A percentile compares a stretch with the other conserved stretches of the same genome.
These are phyloP conservation scores for Solanum hybrid DNA, from an alignment of 305 asterid genomes.

Conservation along the genomic window DNA sequence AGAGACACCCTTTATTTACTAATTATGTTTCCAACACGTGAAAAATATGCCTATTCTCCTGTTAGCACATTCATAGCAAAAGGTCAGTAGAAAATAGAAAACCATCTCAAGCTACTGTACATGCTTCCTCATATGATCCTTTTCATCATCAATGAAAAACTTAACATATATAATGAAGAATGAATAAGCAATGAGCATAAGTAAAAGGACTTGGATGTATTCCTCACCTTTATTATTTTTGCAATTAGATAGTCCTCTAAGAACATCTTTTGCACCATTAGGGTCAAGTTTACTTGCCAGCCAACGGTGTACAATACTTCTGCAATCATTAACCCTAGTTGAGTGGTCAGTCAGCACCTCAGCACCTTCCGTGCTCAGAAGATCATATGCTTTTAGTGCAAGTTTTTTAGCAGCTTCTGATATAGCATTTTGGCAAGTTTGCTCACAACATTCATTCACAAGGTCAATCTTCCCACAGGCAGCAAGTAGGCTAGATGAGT, in stretches of 20 bases:
- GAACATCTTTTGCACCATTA: conserved; percentile 72
- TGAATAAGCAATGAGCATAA: neutral
- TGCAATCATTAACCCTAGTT: conserved; percentile 68
- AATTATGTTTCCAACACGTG: neutral
- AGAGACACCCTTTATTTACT: neutral
- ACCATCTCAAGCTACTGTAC: neutral
- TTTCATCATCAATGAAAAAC: neutral
- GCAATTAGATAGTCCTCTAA: conserved; percentile 89
- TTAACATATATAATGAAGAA: neutral
- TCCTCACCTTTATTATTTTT: conserved; percentile 75
- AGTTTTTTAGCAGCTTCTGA: conserved; percentile 83
- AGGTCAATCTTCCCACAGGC: conserved; percentile 76
- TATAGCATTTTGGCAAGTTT: conserved; percentile 89
- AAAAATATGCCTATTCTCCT: neutral
- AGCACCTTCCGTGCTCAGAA: conserved; percentile 41
- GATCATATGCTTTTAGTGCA: conserved; percentile 58
- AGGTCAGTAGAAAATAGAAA: neutral
- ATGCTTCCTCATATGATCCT: neutral
- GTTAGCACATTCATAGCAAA: neutral
- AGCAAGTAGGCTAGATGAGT: conserved; percentile 63
- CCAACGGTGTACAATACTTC: conserved; percentile 71
- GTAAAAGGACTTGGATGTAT: neutral
- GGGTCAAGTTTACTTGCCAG: conserved; percentile 88
- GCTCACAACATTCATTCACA: conserved; percentile 91
- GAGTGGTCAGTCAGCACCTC: conserved; percentile 58